These are phyloP conservation scores for Lentinula raphanica DNA, from an alignment of 768 basidiomycete species.

Conservation along the genomic window DNA sequence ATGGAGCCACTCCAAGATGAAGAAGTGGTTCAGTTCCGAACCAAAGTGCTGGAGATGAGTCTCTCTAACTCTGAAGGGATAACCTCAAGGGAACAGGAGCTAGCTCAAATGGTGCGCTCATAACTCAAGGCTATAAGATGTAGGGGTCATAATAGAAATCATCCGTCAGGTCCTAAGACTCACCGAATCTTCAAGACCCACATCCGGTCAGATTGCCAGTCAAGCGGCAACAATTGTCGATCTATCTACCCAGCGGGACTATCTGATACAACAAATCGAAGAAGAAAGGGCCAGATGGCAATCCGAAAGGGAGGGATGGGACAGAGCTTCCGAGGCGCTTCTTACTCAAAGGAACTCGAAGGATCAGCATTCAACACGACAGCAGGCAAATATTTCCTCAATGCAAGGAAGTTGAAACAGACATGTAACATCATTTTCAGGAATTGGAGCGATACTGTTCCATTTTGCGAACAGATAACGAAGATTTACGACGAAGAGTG, in stretches of 20 bases:
- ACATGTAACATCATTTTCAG: conserved; percentile 25
- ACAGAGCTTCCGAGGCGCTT: conserved; percentile 62
- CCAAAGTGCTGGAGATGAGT: background rate
- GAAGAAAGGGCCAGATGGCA: conserved; percentile 60
- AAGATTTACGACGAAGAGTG: conserved; percentile 56
- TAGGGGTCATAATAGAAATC: background rate
- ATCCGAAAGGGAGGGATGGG: conserved; percentile 61
- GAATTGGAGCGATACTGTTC: conserved; percentile 50
- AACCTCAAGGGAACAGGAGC: conserved; percentile 3
- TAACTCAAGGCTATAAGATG: background rate
- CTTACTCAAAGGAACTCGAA: conserved; percentile 42
- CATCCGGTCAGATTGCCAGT: conserved; percentile 35
- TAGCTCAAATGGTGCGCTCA: conserved; percentile 5
- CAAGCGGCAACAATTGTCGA: conserved; percentile 62
- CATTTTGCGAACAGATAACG: conserved; percentile 56
- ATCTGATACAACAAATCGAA: conserved; percentile 43
- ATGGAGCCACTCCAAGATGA: background rate
- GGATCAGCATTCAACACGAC: conserved; percentile 25
- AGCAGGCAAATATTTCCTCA: conserved; percentile 35
- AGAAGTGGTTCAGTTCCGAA: background rate
- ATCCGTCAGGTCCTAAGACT: conserved; percentile 4
- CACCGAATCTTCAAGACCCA: background rate
- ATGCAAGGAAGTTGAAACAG: conserved; percentile 3
- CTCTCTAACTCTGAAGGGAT: background rate
- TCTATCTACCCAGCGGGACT: conserved; percentile 54